Evolutionary conservation across 176 grass and related monocot species (phyloP).

Genomic region (Zoysia pacifica): DNA sequence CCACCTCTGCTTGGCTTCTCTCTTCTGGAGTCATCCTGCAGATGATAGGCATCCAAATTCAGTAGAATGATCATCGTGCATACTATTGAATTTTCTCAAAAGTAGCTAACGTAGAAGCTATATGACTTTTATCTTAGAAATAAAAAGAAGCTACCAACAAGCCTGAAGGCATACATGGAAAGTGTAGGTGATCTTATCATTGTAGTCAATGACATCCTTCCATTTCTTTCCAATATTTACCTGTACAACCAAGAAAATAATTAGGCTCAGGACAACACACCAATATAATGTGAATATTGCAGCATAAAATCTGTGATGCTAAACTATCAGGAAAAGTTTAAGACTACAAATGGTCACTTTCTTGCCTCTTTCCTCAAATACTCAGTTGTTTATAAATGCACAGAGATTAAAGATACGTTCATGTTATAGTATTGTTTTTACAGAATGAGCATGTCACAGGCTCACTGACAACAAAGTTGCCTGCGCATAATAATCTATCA

Average conservation of each 20-base stretch:
- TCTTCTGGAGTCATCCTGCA: conserved; percentile 82
- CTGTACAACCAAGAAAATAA: conserved; percentile 39
- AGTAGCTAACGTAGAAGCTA: not conserved
- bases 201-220: conserved; percentile 90
- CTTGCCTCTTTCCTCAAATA: conserved; percentile 2
- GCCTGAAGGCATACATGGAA: conserved; percentile 72
- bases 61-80: not conserved
- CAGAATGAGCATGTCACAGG: not conserved
- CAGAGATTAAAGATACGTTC: not conserved
- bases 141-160: not conserved
- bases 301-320: not conserved
- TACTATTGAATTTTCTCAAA: conserved; percentile 3
- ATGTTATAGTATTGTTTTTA: not conserved
- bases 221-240: conserved; percentile 98
- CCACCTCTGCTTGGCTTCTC: conserved; percentile 91
- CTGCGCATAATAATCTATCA: not conserved
- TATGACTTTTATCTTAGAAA: not conserved
- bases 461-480: not conserved
- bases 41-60: conserved; percentile 10
- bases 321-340: not conserved
- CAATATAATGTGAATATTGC: not conserved
- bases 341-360: conserved; percentile 1
- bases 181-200: conserved; percentile 93
- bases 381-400: not conserved
- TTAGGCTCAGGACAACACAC: not conserved